Conservation (phyloP, 2,329 filamentous ascomycete genomes). For the Fusarium beomiforme region DNA sequence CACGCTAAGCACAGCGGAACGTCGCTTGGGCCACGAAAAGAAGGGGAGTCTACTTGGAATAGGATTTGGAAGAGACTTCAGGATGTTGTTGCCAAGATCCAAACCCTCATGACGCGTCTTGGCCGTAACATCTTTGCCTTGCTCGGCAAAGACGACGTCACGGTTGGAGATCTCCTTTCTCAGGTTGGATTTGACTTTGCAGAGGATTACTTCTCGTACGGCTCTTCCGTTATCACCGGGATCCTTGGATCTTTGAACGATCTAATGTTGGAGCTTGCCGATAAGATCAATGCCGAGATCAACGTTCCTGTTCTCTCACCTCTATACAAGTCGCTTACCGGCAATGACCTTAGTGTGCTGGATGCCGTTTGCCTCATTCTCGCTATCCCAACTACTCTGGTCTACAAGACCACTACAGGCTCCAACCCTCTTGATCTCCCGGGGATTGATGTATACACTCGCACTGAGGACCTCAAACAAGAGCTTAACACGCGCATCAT, state of each 20-base stretch:
- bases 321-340: not conserved
- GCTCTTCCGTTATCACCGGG: not conserved
- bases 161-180: not conserved
- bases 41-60: not conserved
- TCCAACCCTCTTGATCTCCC: not conserved
- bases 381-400: not conserved
- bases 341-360: not conserved
- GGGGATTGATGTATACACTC: not conserved
- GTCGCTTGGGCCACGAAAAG: not conserved
- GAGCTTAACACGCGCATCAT: not conserved
- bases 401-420: not conserved
- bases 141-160: not conserved
- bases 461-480: not conserved
- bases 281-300: not conserved
- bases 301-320: not conserved
- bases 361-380: not conserved
- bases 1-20: not conserved
- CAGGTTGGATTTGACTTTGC: not conserved
- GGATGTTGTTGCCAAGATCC: not conserved
- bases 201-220: not conserved
- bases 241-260: not conserved
- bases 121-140: not conserved
- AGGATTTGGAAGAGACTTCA: not conserved
- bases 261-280: not conserved
- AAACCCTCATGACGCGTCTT: not conserved